Evolutionary conservation across 1,139 yeast species (phyloP), one percentile per base, ranked within the genome.

Genomic region (Candida smagusa): DNA sequence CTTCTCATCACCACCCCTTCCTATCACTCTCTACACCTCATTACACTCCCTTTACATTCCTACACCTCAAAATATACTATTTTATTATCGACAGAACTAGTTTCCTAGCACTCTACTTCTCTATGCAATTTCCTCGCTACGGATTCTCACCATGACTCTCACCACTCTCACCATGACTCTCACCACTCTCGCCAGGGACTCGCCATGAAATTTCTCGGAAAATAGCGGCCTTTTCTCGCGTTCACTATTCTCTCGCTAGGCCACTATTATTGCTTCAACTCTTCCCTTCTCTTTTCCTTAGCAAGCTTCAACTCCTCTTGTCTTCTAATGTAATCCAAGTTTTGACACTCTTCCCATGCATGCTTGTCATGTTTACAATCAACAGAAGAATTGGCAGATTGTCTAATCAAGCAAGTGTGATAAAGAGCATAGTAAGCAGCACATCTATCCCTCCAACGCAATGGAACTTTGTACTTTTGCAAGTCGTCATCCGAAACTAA

Each of bases 391-490:
- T 69, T 68, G 41, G 75, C 75, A 12, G 68, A 58, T 50, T 70
- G 75, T 59, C 77, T 68, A 34, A 65, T 63, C 39, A 71, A 68
- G 57, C 77, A 71, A 12, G 72, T 67, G 46, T 68, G 71, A 51
- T 65, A 68, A 46, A 71, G 71, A 13, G 95, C 84, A 54, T 83
- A 74, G 54, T 86, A 71, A 24, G 82, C 74, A 4, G 95, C 94
- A 62, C 96, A 87, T 63, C 95, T 79, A 60, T 87, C 96, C 55
- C 96, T 75, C 77, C 84, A 87, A 48, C 79, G 80, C 48, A 87
- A 69, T 24, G 95, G 96, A 43, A 87, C 82, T 61, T 82, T 79
- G 63, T 84, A 71, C 54, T 81, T 74, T 64, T 84, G 89, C 81
- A 87, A 82, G 58, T 87, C 95, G 57, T 85, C 90, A 63, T 83